phyloP scores from a whole-genome alignment of 1,139 yeast genomes.

The Lizanozyma gosingica region DNA sequence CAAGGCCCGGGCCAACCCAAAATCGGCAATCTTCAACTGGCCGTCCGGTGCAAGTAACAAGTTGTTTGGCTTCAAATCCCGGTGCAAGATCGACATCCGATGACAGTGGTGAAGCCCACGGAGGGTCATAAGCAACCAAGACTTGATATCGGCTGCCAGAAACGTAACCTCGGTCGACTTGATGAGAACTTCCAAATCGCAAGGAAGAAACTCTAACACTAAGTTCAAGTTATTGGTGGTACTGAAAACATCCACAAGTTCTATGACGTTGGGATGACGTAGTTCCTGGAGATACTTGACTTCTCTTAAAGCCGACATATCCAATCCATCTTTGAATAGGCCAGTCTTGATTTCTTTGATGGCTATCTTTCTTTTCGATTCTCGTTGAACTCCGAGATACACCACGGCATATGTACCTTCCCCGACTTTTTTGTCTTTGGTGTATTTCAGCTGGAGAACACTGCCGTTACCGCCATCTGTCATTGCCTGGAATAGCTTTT shows the following conservation, averaged over 20 bases:
- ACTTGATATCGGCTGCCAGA: conserved; percentile 79
- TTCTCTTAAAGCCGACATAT: conserved; percentile 95
- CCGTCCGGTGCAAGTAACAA: conserved; percentile 81
- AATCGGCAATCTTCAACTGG: conserved; percentile 87
- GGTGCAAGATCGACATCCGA: conserved; percentile 77
- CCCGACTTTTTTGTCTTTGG: conserved; percentile 79
- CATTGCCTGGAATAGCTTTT: neutral
- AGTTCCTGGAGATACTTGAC: conserved; percentile 88
- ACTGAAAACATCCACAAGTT: conserved; percentile 77
- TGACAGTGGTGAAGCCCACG: conserved; percentile 96
- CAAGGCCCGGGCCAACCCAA: conserved; percentile 83
- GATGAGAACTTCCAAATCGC: conserved; percentile 84
- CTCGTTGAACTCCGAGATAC: conserved; percentile 63
- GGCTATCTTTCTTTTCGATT: conserved; percentile 62
- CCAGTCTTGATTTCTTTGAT: conserved; percentile 94
- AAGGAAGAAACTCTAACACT: conserved; percentile 84
- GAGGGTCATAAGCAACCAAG: conserved; percentile 90
- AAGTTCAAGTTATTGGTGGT: conserved; percentile 66
- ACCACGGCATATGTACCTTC: conserved; percentile 99
- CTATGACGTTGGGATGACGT: conserved; percentile 76
- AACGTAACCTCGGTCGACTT: conserved; percentile 73
- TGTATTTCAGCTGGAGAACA: conserved; percentile 15
- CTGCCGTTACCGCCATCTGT: neutral
- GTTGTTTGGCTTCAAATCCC: conserved; percentile 82
- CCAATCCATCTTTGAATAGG: conserved; percentile 89